Evolutionary conservation across 371 early-diverging fungal species (phyloP), one percentile per base, ranked within the genome.

Genomic region (Mucor sp.): DNA sequence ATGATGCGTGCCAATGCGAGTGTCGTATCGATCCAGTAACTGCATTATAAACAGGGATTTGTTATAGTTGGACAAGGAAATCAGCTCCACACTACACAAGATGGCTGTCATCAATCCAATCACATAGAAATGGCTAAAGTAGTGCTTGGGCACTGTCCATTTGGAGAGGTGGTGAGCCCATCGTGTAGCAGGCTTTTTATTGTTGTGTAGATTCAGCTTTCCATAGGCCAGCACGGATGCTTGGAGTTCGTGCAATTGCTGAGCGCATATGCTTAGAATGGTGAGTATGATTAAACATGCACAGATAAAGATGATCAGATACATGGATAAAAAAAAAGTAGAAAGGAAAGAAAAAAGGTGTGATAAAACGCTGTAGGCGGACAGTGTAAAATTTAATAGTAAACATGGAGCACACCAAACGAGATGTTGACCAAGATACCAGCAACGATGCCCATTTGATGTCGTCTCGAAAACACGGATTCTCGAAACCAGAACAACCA

Each of bases 81-180:
- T 17, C 9, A 83, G 23, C 55, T 84, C 82, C 0, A 60, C 3
- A 0, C 60, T 32, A 32, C 67, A 78, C 19, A 63, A 62, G 2
- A 66, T 32, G 7, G 76, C 83, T 43, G 68, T 76, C 5, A 44
- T 35, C 33, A 74, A 69, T 0, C 88, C 89, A 19, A 88, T 58
- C 6, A 82, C 68, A 66, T 93, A 93, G 66, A 93, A 93, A 65
- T 92, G 91, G 0, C 82, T 66, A 76, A 93, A 93, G 74, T 79
- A 83, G 12, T 74, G 65, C 64, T 93, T 93, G 4, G 90, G 87
- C 0, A 93, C 89, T 5, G 81, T 86, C 41, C 76, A 63, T 27
- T 53, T 68, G 0, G 72, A 60, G 14, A 84, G 48, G 25, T 58
- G 37, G 4, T 12, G 2, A 21, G 73, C 71, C 48, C 71, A 59